phyloP scores from a whole-genome alignment of 768 basidiomycete species.

The Gymnopilus dilepis region DNA sequence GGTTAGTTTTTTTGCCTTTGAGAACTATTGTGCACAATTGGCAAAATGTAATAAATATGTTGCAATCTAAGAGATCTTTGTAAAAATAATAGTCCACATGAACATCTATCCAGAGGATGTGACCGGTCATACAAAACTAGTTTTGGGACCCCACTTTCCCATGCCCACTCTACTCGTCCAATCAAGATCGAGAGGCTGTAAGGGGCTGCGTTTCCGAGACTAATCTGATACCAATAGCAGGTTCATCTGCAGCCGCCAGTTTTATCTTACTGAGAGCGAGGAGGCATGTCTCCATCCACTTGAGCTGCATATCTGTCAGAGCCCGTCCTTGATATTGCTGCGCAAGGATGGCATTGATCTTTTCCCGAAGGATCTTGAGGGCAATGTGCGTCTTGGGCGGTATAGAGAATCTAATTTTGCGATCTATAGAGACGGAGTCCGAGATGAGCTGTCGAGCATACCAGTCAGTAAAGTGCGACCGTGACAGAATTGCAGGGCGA shows the following conservation, averaged over 20 bases:
- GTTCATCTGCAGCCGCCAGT: constrained; percentile 35
- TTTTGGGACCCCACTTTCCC: too few species aligned
- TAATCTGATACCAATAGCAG: constrained; percentile 15
- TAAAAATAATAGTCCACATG: too few species aligned
- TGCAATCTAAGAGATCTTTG: too few species aligned
- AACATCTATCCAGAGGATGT: too few species aligned
- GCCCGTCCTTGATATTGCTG: constrained; percentile 68
- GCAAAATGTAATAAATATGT: too few species aligned
- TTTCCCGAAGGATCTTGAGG: constrained; percentile 76
- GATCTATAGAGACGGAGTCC: constrained; percentile 76
- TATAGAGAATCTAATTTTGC: constrained; percentile 79
- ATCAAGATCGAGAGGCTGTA: background rate
- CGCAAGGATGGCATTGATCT: constrained; percentile 63
- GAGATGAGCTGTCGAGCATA: constrained; percentile 62
- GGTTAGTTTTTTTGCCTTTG: too few species aligned
- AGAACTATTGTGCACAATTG: too few species aligned
- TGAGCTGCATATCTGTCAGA: constrained; percentile 59
- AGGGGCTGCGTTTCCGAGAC: too few species aligned
- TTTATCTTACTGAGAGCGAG: constrained; percentile 61
- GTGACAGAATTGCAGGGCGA: background rate
- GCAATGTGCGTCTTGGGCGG: constrained; percentile 77
- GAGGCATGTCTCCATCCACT: constrained; percentile 79
- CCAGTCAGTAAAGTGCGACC: background rate
- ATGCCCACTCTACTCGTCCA: background rate
- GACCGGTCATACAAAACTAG: too few species aligned